phyloP scores from a whole-genome alignment of 2,329 filamentous ascomycete genomes.

The Colletotrichum somersetense region DNA sequence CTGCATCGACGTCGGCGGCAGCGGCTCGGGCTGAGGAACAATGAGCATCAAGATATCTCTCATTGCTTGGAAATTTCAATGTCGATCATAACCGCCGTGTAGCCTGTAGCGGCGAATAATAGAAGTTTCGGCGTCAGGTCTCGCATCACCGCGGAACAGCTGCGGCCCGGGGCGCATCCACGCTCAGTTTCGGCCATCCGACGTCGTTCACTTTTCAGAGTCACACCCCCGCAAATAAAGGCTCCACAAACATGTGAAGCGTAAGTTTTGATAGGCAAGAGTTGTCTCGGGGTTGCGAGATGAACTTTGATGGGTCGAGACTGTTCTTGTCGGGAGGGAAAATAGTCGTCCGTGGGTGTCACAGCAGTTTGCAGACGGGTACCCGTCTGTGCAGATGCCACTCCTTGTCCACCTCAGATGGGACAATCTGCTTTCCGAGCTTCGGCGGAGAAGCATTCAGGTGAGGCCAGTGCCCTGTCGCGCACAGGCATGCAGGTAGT shows the following conservation, averaged over 20 bases:
- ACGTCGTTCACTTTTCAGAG: conserved; percentile 24
- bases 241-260: conserved; percentile 1
- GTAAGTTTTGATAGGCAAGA: conserved; percentile 24
- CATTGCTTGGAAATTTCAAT: neutral
- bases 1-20: neutral
- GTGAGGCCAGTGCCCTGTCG: neutral
- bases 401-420: conserved; percentile 9
- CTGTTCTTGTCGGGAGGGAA: neutral
- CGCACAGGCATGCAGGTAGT: conserved; percentile 13
- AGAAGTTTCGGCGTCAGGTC: conserved; percentile 8
- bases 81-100: neutral
- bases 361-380: conserved; percentile 23
- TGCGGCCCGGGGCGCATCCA: conserved; percentile 25
- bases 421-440: conserved; percentile 15
- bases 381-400: conserved; percentile 30
- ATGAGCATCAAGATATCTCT: neutral
- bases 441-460: conserved; percentile 1
- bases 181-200: conserved; percentile 31
- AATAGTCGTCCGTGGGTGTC: conserved; percentile 24
- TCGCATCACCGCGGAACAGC: conserved; percentile 17
- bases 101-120: neutral
- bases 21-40: neutral
- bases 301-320: conserved; percentile 13
- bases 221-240: conserved; percentile 15
- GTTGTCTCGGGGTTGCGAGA: conserved; percentile 13